Conservation (phyloP, 129 eudicot species). For the Silybum marianum region DNA sequence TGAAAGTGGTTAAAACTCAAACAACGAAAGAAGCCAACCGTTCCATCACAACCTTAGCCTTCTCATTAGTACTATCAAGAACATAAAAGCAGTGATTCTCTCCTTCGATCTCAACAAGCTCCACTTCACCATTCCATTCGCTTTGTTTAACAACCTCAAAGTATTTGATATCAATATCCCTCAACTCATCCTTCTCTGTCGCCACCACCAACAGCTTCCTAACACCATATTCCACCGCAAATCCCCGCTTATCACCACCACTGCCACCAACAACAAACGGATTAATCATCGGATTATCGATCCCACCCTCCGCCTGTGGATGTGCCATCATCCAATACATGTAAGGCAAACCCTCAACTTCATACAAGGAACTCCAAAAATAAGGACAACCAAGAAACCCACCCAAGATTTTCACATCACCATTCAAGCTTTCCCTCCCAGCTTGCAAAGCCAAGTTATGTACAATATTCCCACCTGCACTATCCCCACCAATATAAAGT, state of each 20-base stretch:
- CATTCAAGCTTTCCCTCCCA: constrained; percentile 4
- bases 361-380: constrained; percentile 30
- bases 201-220: constrained; percentile 35
- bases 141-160: constrained; percentile 39
- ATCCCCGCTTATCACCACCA: not conserved
- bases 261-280: constrained; percentile 25
- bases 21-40: constrained; percentile 34
- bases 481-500: constrained; percentile 45
- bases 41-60: constrained; percentile 40
- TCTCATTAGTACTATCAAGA: constrained; percentile 35
- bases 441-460: constrained; percentile 35
- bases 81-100: constrained; percentile 45
- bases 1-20: not conserved
- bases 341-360: constrained; percentile 9
- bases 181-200: constrained; percentile 34
- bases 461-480: constrained; percentile 45
- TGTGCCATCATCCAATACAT: constrained; percentile 34
- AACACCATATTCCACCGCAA: constrained; percentile 36
- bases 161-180: constrained; percentile 39
- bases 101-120: constrained; percentile 41
- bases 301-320: constrained; percentile 29
- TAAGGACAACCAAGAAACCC: constrained; percentile 21
- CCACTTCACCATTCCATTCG: constrained; percentile 60
- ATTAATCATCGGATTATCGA: constrained; percentile 37
- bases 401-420: constrained; percentile 29